A percentile compares a stretch with the other conserved stretches of the same genome.
phyloP scores from a whole-genome alignment of 2,329 filamentous ascomycete species.

The Colletotrichum somersetense region DNA sequence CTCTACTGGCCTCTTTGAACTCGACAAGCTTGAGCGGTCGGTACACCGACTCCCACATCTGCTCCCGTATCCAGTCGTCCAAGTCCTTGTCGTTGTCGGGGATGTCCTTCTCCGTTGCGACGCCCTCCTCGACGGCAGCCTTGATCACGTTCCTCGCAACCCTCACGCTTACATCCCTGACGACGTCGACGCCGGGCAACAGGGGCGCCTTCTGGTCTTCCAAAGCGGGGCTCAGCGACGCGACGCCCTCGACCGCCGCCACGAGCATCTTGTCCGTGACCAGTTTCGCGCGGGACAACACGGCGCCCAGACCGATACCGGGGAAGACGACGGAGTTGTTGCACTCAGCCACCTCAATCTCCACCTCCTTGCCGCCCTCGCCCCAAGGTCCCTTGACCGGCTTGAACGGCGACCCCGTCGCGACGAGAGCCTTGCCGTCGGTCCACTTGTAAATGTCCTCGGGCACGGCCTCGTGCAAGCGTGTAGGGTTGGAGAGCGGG shows the following conservation, averaged over 20 bases:
- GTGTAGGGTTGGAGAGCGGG: constrained; percentile 87
- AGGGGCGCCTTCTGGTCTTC: constrained; percentile 73
- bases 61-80: constrained; percentile 79
- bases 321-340: constrained; percentile 91
- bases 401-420: constrained; percentile 86
- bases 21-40: constrained; percentile 71
- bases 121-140: constrained; percentile 75
- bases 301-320: constrained; percentile 83
- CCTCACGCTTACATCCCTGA: constrained; percentile 80
- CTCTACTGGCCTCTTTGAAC: constrained; percentile 63
- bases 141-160: constrained; percentile 83
- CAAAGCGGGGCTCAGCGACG: constrained; percentile 78
- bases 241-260: constrained; percentile 80
- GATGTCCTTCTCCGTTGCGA: constrained; percentile 75
- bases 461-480: constrained; percentile 84
- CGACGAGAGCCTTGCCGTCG: constrained; percentile 79
- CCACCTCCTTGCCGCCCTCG: constrained; percentile 56
- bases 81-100: constrained; percentile 68
- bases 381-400: constrained; percentile 75
- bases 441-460: constrained; percentile 84
- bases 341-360: constrained; percentile 77
- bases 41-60: constrained; percentile 85
- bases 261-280: constrained; percentile 86
- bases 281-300: constrained; percentile 75
- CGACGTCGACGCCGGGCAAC: constrained; percentile 80